These are phyloP conservation scores for Fraxinus paxiana DNA, from an alignment of 305 asterid species.

Conservation along the genomic window DNA sequence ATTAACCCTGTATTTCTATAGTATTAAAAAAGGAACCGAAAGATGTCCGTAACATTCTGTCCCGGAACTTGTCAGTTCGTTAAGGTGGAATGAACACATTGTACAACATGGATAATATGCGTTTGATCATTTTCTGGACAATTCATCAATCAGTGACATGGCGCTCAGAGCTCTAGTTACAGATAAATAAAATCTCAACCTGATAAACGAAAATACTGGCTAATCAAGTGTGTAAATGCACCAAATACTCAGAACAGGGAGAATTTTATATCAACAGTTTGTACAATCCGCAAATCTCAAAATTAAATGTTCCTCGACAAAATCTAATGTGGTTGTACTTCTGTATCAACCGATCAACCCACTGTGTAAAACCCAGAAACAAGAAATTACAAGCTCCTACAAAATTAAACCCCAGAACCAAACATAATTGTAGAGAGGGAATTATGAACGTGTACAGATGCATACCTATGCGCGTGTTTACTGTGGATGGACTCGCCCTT, in stretches of 20 bases:
- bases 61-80: background rate
- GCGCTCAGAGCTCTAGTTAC: conserved; percentile 4
- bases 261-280: conserved; percentile 1
- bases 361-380: conserved; percentile 11
- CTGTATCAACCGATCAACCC: conserved; percentile 30
- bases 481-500: conserved; percentile 25
- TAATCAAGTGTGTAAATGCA: conserved; percentile 15
- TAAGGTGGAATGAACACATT: conserved; percentile 4
- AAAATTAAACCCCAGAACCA: conserved; percentile 2
- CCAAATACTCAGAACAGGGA: background rate
- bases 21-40: background rate
- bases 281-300: conserved; percentile 14
- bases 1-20: background rate
- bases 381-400: conserved; percentile 5
- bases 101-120: conserved; percentile 13
- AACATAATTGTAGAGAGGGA: conserved; percentile 17
- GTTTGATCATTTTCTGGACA: conserved; percentile 5
- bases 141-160: background rate
- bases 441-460: background rate
- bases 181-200: background rate
- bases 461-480: background rate
- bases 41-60: background rate
- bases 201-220: conserved; percentile 19
- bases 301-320: background rate
- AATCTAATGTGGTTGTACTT: conserved; percentile 21